phyloP scores from a whole-genome alignment of 164 flowering plant species.

The Protea cynaroides region DNA sequence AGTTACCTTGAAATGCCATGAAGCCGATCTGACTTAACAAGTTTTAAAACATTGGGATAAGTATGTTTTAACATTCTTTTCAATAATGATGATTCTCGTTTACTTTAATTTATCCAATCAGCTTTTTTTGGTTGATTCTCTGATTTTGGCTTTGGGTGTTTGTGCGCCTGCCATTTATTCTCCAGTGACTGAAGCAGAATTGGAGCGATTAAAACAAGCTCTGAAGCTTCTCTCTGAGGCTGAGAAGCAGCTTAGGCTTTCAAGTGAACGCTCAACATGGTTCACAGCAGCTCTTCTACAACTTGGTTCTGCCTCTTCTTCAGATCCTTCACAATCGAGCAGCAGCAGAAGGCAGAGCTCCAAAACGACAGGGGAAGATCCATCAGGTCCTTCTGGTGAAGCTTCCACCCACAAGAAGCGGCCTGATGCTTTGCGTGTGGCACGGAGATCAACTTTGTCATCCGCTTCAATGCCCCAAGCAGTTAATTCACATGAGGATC shows the following conservation, averaged over 20 bases:
- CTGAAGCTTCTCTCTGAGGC: slow-evolving; percentile 91
- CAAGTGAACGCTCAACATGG: slow-evolving; percentile 91
- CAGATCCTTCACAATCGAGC: slow-evolving; percentile 52
- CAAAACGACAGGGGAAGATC: slow-evolving; percentile 60
- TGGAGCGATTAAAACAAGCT: slow-evolving; percentile 77
- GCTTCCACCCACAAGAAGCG: slow-evolving; percentile 30
- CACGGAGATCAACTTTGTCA: slow-evolving; percentile 32
- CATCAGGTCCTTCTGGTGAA: slow-evolving; percentile 48
- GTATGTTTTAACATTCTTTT: too few relatives aligned
- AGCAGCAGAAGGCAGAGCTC: slow-evolving; percentile 70
- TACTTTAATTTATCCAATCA: too few relatives aligned
- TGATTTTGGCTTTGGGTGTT: slow-evolving; percentile 1
- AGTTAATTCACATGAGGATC: slow-evolving; percentile 25
- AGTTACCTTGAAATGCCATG: too few relatives aligned
- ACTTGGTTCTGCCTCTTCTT: slow-evolving; percentile 72
- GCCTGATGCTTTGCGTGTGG: slow-evolving; percentile 23
- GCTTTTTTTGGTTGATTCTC: neutral
- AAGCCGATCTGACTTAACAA: too few relatives aligned
- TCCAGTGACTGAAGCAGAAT: slow-evolving; percentile 75
- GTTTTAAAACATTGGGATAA: too few relatives aligned
- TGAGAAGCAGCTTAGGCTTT: slow-evolving; percentile 88
- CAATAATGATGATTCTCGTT: too few relatives aligned
- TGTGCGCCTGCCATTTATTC: neutral
- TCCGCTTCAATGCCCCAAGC: slow-evolving; percentile 33
- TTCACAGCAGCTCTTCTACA: slow-evolving; percentile 90